Evolutionary conservation across 768 basidiomycete species (phyloP).

Genomic region (Chalciporus pseudorubinellus): DNA sequence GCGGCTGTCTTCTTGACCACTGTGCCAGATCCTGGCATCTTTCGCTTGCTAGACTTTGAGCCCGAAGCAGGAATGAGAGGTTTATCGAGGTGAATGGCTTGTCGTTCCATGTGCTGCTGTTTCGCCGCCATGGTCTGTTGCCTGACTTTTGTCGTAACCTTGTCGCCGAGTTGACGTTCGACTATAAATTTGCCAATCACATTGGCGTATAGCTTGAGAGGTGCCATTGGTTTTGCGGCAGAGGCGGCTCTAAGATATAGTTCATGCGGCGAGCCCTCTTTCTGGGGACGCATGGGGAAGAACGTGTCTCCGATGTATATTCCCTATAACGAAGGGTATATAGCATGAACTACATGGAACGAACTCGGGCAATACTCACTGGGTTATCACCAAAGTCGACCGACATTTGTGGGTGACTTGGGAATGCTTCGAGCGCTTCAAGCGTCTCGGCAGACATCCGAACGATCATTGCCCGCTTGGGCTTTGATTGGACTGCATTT

Average conservation of each 20-base stretch:
- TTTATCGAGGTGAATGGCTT: conserved; percentile 40
- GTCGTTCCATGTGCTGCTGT: conserved; percentile 50
- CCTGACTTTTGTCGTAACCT: conserved; percentile 44
- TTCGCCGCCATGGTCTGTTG: conserved; percentile 44
- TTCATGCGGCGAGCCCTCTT: conserved; percentile 63
- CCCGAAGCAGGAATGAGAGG: conserved; percentile 31
- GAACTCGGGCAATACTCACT: conserved; percentile 38
- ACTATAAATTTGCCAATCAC: conserved; percentile 72
- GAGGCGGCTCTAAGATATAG: conserved; percentile 67
- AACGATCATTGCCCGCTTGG: conserved; percentile 73
- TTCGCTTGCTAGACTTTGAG: conserved; percentile 45
- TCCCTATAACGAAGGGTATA: conserved; percentile 40
- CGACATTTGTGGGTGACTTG: conserved; percentile 46
- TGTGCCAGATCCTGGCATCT: conserved; percentile 31
- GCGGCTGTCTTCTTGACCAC: conserved; percentile 25
- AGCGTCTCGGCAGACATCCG: conserved; percentile 72
- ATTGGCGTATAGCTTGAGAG: conserved; percentile 71
- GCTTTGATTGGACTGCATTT: conserved; percentile 54
- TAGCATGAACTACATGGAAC: background rate
- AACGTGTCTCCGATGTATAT: conserved; percentile 63
- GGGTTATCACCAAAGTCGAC: conserved; percentile 63
- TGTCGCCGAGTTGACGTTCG: conserved; percentile 54
- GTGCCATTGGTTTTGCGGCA: conserved; percentile 54
- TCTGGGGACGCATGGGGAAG: conserved; percentile 55
- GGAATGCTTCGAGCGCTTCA: conserved; percentile 56